Percentiles rank a stretch among this genome's conserved stretches.
Evolutionary conservation across 1,284 basidiomycete species (phyloP).

Genomic region (Sporisorium sorghi): DNA sequence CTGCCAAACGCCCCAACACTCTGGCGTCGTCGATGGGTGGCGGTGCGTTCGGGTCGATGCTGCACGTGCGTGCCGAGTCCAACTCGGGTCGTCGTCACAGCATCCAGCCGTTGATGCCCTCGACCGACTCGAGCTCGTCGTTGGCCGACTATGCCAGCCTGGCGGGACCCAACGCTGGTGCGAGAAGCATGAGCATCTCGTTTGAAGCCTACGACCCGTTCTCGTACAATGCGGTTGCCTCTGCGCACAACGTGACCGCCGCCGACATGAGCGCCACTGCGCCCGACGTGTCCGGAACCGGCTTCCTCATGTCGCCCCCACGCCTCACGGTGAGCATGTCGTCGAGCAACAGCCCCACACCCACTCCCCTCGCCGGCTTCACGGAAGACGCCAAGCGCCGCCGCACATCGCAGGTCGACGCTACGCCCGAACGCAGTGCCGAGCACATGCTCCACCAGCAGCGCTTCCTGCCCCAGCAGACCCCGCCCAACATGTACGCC

Average conservation of each 20-base stretch:
- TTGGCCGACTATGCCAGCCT: slow-evolving; percentile 27
- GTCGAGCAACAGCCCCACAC: slow-evolving; percentile 24
- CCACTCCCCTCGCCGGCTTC: slow-evolving; percentile 18
- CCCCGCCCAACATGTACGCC: slow-evolving; percentile 50
- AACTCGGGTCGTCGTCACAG: slow-evolving; percentile 57
- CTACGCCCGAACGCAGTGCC: slow-evolving; percentile 36
- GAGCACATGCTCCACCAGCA: slow-evolving; percentile 37
- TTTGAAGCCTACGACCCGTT: slow-evolving; percentile 29
- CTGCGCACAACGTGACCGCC: slow-evolving; percentile 19
- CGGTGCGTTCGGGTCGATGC: slow-evolving; percentile 18
- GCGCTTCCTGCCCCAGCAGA: slow-evolving; percentile 49
- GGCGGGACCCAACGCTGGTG: slow-evolving; percentile 17
- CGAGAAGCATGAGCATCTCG: slow-evolving; percentile 46
- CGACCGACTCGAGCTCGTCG: slow-evolving; percentile 34
- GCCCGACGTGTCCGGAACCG: slow-evolving; percentile 35
- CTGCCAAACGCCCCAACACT: slow-evolving; percentile 40
- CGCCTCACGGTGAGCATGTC: slow-evolving; percentile 61
- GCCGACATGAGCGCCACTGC: slow-evolving; percentile 10
- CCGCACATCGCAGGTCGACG: slow-evolving; percentile 42
- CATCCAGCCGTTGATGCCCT: slow-evolving; percentile 56
- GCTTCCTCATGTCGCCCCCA: slow-evolving; percentile 63
- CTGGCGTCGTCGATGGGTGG: slow-evolving; percentile 9
- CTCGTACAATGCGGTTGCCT: slow-evolving; percentile 13
- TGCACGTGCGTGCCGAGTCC: slow-evolving; percentile 37
- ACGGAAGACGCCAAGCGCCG: slow-evolving; percentile 57